phyloP scores from a whole-genome alignment of 176 grass and related monocot species.

The Zoysia pacifica region DNA sequence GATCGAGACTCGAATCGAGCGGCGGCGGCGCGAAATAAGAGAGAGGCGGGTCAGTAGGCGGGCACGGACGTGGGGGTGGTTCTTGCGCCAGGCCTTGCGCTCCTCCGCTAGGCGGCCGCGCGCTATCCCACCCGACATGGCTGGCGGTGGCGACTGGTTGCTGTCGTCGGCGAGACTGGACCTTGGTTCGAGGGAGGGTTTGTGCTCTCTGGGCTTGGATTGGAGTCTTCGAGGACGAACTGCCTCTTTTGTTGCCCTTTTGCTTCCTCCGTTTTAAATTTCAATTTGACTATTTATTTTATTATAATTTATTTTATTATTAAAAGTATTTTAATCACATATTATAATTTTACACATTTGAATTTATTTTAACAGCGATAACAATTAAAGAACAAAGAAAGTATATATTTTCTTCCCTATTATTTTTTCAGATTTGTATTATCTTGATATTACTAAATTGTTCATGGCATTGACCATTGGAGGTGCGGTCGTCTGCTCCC shows the following conservation, averaged over 20 bases:
- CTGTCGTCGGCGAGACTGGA: neutral
- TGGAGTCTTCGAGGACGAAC: neutral
- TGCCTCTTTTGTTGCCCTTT: neutral
- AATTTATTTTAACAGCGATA: too few relatives aligned
- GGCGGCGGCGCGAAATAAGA: neutral
- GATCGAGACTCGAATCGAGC: constrained; percentile 34
- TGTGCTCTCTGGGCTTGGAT: neutral
- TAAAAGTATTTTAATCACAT: too few relatives aligned
- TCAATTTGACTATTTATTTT: too few relatives aligned
- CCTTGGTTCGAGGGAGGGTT: constrained; percentile 5
- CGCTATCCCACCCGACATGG: constrained; percentile 72
- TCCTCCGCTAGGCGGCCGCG: constrained; percentile 72
- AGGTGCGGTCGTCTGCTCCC: neutral
- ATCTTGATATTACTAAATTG: neutral
- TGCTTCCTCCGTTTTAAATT: too few relatives aligned
- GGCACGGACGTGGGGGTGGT: constrained; percentile 60
- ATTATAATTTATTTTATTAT: too few relatives aligned
- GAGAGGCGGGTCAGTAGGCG: too few relatives aligned
- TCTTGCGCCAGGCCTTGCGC: constrained; percentile 76
- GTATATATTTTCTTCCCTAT: neutral
- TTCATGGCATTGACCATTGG: neutral
- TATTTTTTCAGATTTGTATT: neutral
- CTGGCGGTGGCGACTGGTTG: neutral
- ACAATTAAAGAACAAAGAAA: too few relatives aligned
- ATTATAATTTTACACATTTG: too few relatives aligned